A percentile compares a stretch with the other conserved stretches of the same genome.
These are phyloP conservation scores for Xylaria sp. DNA, from an alignment of 2,329 filamentous ascomycete species.

Conservation along the genomic window DNA sequence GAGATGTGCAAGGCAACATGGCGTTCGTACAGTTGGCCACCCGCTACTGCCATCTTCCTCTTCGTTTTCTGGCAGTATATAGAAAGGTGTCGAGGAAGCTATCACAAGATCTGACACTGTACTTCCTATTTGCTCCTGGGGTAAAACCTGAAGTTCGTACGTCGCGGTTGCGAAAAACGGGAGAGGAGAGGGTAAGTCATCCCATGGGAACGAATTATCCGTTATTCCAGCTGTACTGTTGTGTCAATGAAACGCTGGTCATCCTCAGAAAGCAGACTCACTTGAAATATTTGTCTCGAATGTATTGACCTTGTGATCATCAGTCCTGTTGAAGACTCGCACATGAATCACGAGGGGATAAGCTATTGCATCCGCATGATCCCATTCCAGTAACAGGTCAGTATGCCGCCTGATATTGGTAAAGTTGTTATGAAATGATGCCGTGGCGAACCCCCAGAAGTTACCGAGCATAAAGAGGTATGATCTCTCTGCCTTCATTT, in stretches of 20 bases:
- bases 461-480: neutral
- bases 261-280: constrained; percentile 27
- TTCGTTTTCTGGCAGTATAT: constrained; percentile 24
- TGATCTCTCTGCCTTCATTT: neutral
- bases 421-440: constrained; percentile 39
- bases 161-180: constrained; percentile 43
- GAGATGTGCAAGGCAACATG: neutral
- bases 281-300: constrained; percentile 42
- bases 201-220: constrained; percentile 43
- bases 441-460: neutral
- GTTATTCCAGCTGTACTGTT: constrained; percentile 37
- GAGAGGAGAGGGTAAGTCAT: constrained; percentile 42
- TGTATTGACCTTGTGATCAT: constrained; percentile 40
- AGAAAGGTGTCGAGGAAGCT: constrained; percentile 42
- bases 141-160: constrained; percentile 42
- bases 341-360: constrained; percentile 41
- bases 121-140: constrained; percentile 28
- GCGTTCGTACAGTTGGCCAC: constrained; percentile 10
- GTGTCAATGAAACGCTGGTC: constrained; percentile 5
- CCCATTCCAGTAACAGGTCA: constrained; percentile 44
- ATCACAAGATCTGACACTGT: constrained; percentile 24
- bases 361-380: constrained; percentile 30
- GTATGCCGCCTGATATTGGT: constrained; percentile 37
- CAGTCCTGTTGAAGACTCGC: constrained; percentile 42
- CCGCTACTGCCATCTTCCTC: constrained; percentile 7